phyloP scores from a whole-genome alignment of 352 stramenopile genomes.

The Phytophthora lateralis region DNA sequence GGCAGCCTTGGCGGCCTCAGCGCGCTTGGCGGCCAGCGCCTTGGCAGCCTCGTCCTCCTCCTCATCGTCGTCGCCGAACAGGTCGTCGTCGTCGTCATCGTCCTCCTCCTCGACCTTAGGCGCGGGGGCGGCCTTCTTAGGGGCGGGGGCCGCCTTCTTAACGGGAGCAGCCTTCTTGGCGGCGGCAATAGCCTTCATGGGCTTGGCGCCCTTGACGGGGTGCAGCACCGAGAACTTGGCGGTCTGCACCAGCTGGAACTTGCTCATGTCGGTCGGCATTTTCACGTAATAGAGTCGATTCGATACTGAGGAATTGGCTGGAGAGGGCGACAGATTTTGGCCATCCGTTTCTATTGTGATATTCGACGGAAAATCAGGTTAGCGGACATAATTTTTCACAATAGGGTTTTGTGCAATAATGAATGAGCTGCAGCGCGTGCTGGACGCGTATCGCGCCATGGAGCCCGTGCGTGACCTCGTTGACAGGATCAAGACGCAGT shows the following conservation, averaged over 20 bases:
- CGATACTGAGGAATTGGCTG: slow-evolving; percentile 21
- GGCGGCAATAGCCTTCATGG: slow-evolving; percentile 56
- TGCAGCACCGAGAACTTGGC: slow-evolving; percentile 74
- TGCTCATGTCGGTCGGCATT: slow-evolving; percentile 55
- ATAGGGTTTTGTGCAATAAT: not conserved
- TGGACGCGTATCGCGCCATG: slow-evolving; percentile 75
- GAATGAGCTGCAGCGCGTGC: slow-evolving; percentile 41
- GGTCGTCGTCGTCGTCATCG: slow-evolving; percentile 53
- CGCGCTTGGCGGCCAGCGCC: slow-evolving; percentile 56
- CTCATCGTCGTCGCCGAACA: slow-evolving; percentile 66
- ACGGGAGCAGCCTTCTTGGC: slow-evolving; percentile 37
- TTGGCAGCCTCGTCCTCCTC: slow-evolving; percentile 63
- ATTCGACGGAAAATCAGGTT: not conserved
- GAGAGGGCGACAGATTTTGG: not conserved
- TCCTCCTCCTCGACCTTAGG: slow-evolving; percentile 46
- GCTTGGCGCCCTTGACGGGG: slow-evolving; percentile 58
- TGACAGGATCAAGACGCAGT: slow-evolving; percentile 36
- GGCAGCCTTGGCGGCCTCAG: slow-evolving; percentile 53
- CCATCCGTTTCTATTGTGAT: slow-evolving; percentile 20
- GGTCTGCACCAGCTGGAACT: slow-evolving; percentile 69
- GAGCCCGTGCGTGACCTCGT: slow-evolving; percentile 54
- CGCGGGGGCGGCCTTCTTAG: slow-evolving; percentile 39
- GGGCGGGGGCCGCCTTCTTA: slow-evolving; percentile 26
- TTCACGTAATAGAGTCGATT: slow-evolving; percentile 21
- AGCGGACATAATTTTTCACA: not conserved